Percentiles rank a stretch among this genome's conserved stretches.
Conservation (phyloP, 2,329 filamentous ascomycete species). For the Cryphonectria parasitica region DNA sequence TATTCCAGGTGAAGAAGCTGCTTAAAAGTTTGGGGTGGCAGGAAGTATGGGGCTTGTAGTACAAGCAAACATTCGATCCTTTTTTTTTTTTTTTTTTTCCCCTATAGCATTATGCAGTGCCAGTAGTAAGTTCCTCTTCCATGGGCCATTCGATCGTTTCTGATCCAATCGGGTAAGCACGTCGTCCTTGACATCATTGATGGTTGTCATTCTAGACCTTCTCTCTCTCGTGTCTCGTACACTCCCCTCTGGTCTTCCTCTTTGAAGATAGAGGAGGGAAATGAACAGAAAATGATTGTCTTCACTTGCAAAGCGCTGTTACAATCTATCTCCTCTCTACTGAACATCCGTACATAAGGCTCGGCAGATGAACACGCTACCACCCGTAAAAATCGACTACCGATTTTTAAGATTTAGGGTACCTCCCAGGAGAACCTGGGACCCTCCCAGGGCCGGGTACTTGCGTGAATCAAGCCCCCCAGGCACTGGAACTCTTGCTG, state of each 20-base stretch:
- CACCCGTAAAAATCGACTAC: neutral
- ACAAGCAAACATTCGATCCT: neutral
- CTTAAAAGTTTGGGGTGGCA: neutral
- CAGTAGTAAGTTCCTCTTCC: too few relatives aligned
- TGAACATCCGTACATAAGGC: neutral
- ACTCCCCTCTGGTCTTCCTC: neutral
- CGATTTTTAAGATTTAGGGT: neutral
- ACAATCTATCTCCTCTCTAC: neutral
- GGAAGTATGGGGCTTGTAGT: neutral
- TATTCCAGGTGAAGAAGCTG: neutral
- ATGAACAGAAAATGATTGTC: neutral
- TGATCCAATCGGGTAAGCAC: neutral
- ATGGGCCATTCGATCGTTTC: neutral
- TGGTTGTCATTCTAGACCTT: neutral
- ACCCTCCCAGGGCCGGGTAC: neutral
- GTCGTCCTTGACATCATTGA: neutral
- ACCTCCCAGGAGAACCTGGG: neutral
- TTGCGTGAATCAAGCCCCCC: too few relatives aligned
- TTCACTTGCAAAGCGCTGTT: neutral
- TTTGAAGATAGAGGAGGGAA: neutral
- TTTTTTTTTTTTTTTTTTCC: neutral
- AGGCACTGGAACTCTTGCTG: neutral
- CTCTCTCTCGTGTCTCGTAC: neutral
- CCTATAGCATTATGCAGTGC: neutral
- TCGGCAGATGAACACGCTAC: neutral